These are phyloP conservation scores for Solanum chaucha DNA, from an alignment of 257 asterid species.

Conservation along the genomic window DNA sequence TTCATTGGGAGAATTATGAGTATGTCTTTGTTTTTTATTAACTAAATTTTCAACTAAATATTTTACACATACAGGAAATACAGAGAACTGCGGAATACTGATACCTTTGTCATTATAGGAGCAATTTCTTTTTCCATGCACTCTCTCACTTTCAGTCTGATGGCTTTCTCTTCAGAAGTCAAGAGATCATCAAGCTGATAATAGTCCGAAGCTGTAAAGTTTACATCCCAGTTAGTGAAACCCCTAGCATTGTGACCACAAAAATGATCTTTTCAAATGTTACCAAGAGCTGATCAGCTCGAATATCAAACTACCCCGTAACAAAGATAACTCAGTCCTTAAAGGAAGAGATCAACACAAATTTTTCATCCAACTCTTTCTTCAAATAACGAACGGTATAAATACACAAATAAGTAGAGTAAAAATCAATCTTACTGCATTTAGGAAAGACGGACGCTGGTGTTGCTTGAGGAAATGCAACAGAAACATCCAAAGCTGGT, in stretches of 20 bases:
- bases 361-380: neutral
- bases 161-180: slow-evolving; percentile 58
- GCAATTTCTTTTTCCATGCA: slow-evolving; percentile 96
- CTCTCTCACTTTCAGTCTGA: slow-evolving; percentile 56
- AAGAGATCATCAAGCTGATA: slow-evolving; percentile 81
- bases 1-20: neutral
- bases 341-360: neutral
- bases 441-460: slow-evolving; percentile 89
- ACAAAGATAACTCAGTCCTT: neutral
- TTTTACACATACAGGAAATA: neutral
- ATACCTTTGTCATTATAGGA: slow-evolving; percentile 86
- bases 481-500: slow-evolving; percentile 73
- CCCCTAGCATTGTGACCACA: neutral
- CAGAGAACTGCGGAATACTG: slow-evolving; percentile 1
- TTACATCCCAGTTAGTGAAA: neutral
- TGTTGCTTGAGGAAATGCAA: slow-evolving; percentile 96
- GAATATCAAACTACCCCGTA: neutral
- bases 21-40: neutral
- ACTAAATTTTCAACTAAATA: neutral
- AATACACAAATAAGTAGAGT: neutral
- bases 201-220: slow-evolving; percentile 72
- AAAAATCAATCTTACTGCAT: slow-evolving; percentile 33
- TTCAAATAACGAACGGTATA: neutral
- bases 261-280: neutral
- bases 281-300: neutral